Evolutionary conservation across 306 rosid genomes (phyloP).

Genomic region (Mimosa bimucronata): DNA sequence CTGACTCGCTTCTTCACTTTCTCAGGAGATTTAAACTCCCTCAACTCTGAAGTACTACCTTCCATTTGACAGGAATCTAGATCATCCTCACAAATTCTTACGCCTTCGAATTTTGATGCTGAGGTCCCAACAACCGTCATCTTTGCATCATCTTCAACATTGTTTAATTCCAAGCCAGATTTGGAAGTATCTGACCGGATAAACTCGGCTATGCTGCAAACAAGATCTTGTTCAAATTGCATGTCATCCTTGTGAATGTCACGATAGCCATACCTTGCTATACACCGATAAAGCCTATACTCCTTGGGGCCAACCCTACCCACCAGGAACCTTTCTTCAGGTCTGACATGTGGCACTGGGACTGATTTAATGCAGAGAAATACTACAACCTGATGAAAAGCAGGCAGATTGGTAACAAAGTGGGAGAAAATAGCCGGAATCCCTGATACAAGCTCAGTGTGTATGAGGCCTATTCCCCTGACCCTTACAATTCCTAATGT

Average conservation of each 20-base stretch:
- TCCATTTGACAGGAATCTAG: slow-evolving; percentile 40
- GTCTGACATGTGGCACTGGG: slow-evolving; percentile 92
- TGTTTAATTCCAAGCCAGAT: slow-evolving; percentile 42
- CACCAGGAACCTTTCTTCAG: slow-evolving; percentile 89
- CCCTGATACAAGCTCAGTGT: slow-evolving; percentile 92
- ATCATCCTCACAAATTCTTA: slow-evolving; percentile 69
- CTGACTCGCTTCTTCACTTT: slow-evolving; percentile 74
- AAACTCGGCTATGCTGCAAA: slow-evolving; percentile 87
- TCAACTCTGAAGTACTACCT: slow-evolving; percentile 67
- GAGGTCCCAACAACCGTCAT: slow-evolving; percentile 93
- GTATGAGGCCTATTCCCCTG: slow-evolving; percentile 91
- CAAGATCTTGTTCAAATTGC: slow-evolving; percentile 87
- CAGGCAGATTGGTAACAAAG: slow-evolving; percentile 95
- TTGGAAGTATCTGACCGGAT: slow-evolving; percentile 68
- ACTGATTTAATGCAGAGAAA: slow-evolving; percentile 97
- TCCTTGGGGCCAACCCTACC: slow-evolving; percentile 98
- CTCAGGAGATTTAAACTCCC: slow-evolving; percentile 61
- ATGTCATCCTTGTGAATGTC: slow-evolving; percentile 85
- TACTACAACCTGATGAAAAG: slow-evolving; percentile 94
- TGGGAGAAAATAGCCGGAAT: slow-evolving; percentile 97
- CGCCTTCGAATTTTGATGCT: slow-evolving; percentile 65
- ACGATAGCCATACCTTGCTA: slow-evolving; percentile 92
- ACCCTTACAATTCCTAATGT: slow-evolving; percentile 87
- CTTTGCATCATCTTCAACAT: slow-evolving; percentile 56
- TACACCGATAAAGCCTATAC: slow-evolving; percentile 85